Percentiles rank a stretch among this genome's conserved stretches.
These are phyloP conservation scores for Cyclostephanos invisitatus DNA, from an alignment of 108 stramenopile genomes.

Conservation along the genomic window DNA sequence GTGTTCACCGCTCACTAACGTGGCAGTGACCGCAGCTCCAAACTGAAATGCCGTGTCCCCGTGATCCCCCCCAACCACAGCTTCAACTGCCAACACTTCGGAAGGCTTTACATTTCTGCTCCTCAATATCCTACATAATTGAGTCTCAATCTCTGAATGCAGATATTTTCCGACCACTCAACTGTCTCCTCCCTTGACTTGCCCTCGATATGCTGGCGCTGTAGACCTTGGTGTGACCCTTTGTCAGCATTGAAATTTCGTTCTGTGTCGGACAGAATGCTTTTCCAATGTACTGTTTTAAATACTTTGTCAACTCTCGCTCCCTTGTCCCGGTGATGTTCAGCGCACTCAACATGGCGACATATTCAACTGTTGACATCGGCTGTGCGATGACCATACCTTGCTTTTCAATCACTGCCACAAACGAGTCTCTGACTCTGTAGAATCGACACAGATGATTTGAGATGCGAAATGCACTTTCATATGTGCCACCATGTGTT, in stretches of 20 bases:
- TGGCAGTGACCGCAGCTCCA: background rate
- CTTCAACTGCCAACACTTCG: background rate
- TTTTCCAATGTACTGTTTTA: background rate
- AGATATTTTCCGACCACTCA: background rate
- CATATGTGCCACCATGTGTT: background rate
- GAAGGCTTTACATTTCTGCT: background rate
- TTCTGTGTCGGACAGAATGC: background rate
- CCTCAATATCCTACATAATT: background rate
- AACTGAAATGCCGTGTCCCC: background rate
- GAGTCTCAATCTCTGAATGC: background rate
- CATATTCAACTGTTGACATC: background rate
- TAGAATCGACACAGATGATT: constrained; percentile 6
- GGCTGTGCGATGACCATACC: background rate
- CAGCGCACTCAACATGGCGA: background rate
- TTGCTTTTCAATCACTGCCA: background rate
- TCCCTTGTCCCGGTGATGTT: background rate
- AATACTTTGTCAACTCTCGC: background rate
- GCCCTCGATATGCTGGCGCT: background rate
- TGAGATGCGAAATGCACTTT: background rate
- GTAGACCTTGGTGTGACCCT: background rate
- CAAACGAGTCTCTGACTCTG: background rate
- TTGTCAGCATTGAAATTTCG: background rate
- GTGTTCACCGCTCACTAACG: no score
- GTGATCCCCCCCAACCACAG: background rate
- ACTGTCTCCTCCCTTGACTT: background rate